Conservation (phyloP, 2,329 filamentous ascomycete species). For the Davidsoniella australis region DNA sequence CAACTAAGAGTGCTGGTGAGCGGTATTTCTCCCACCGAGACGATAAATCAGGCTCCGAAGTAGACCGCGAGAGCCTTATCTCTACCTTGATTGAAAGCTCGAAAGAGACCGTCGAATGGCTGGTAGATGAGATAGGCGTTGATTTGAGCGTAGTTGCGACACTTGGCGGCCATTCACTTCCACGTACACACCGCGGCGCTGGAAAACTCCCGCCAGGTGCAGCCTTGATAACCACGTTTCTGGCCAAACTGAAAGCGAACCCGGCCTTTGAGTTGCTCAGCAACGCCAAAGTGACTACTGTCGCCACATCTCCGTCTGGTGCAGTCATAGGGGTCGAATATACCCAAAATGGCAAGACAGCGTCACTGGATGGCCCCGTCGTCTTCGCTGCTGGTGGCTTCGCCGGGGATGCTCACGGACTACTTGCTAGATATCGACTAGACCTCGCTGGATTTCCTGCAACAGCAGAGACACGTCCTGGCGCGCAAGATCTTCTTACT, state of each 20-base stretch:
- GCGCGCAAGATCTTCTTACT: conserved; percentile 29
- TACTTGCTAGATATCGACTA: conserved; percentile 38
- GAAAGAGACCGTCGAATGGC: conserved; percentile 34
- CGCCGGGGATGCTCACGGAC: conserved; percentile 39
- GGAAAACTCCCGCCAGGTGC: conserved; percentile 40
- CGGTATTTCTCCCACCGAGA: conserved; percentile 18
- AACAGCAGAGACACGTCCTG: conserved; percentile 42
- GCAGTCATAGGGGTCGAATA: conserved; percentile 37
- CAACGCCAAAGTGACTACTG: conserved; percentile 30
- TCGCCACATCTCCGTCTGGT: conserved; percentile 11
- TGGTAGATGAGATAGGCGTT: conserved; percentile 37
- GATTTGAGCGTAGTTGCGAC: conserved; percentile 41
- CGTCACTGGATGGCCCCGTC: conserved; percentile 33
- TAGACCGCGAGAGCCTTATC: conserved; percentile 29
- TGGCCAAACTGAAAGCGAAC: conserved; percentile 32
- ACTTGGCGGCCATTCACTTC: conserved; percentile 39
- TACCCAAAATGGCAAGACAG: conserved; percentile 18
- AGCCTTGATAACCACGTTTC: conserved; percentile 36
- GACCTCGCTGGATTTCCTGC: conserved; percentile 43
- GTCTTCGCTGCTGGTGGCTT: conserved; percentile 47
- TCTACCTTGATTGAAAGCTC: conserved; percentile 30
- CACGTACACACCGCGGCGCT: conserved; percentile 39
- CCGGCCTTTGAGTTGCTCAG: conserved; percentile 35
- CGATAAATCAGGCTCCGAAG: conserved; percentile 15
- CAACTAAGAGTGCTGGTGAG: conserved; percentile 36